A percentile compares a stretch with the other conserved stretches of the same genome.
Evolutionary conservation across 352 stramenopile genomes (phyloP).

Genomic region (Pythium sp.): DNA sequence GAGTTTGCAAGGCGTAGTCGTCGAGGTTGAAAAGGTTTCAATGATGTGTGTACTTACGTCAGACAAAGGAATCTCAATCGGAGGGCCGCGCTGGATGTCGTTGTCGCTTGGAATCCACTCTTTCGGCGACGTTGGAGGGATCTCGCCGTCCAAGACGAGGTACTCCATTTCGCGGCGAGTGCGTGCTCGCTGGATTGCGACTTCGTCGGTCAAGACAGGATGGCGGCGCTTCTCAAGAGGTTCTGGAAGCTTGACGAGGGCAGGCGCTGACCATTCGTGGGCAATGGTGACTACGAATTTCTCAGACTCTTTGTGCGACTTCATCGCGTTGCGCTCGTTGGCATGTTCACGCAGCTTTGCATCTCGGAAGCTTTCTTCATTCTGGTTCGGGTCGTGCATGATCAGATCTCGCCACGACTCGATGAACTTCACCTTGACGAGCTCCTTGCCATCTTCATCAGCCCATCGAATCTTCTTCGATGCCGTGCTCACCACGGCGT

Average conservation of each 20-base stretch:
- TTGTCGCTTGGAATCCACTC: slow-evolving; percentile 67
- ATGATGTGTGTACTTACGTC: slow-evolving; percentile 37
- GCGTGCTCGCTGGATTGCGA: slow-evolving; percentile 57
- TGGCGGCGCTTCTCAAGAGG: slow-evolving; percentile 36
- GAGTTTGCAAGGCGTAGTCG: background rate
- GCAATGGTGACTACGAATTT: slow-evolving; percentile 43
- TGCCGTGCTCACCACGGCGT: slow-evolving; percentile 33
- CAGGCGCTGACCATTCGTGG: slow-evolving; percentile 66
- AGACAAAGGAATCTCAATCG: slow-evolving; percentile 63
- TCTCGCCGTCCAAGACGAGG: slow-evolving; percentile 76
- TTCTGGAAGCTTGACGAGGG: slow-evolving; percentile 62
- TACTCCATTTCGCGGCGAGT: slow-evolving; percentile 83
- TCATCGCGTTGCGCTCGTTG: slow-evolving; percentile 63
- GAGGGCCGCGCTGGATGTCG: slow-evolving; percentile 52
- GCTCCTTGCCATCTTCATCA: slow-evolving; percentile 69
- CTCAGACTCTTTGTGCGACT: slow-evolving; percentile 59
- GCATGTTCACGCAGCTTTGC: slow-evolving; percentile 84
- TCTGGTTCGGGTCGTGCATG: slow-evolving; percentile 45
- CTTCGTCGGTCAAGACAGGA: slow-evolving; percentile 52
- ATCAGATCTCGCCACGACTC: slow-evolving; percentile 85
- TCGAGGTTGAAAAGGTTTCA: background rate
- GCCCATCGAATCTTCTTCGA: slow-evolving; percentile 81
- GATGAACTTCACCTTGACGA: slow-evolving; percentile 82
- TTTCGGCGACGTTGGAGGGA: slow-evolving; percentile 71
- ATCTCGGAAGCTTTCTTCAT: slow-evolving; percentile 77